Percentiles rank a stretch among this genome's conserved stretches.
Conservation (phyloP, 768 basidiomycete genomes). For the Suillus ampliporus region DNA sequence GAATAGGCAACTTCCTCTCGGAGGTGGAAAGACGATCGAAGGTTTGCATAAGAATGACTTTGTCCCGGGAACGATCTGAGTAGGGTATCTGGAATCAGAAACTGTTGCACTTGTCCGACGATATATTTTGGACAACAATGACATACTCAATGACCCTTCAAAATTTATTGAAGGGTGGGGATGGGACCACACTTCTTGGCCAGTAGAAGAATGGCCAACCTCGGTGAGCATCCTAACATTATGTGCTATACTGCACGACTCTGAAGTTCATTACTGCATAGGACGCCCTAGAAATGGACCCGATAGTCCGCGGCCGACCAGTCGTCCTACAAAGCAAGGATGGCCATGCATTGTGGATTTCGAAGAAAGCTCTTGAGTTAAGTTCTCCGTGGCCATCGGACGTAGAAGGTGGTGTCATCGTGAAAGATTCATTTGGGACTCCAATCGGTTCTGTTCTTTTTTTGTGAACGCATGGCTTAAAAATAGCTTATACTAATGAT, state of each 20-base stretch:
- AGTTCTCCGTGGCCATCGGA: conserved; percentile 68
- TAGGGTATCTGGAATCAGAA: conserved; percentile 43
- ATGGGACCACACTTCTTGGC: conserved; percentile 91
- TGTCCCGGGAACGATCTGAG: not conserved
- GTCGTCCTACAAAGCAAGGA: conserved; percentile 87
- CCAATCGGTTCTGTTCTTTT: conserved; percentile 65
- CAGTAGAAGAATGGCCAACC: conserved; percentile 63
- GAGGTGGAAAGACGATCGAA: conserved; percentile 61
- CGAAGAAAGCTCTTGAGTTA: conserved; percentile 57
- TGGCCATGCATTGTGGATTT: conserved; percentile 90
- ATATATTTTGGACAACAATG: conserved; percentile 63
- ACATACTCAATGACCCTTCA: conserved; percentile 58
- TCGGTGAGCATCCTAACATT: conserved; percentile 52
- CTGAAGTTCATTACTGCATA: conserved; percentile 32
- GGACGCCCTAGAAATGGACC: conserved; percentile 76
- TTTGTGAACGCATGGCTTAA: conserved; percentile 7
- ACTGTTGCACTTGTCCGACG: conserved; percentile 64
- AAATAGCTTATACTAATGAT: conserved; percentile 13
- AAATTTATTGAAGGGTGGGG: conserved; percentile 81
- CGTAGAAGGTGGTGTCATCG: conserved; percentile 82
- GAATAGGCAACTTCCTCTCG: conserved; percentile 64
- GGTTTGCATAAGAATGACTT: conserved; percentile 42
- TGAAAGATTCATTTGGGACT: conserved; percentile 65
- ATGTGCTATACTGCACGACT: not conserved
- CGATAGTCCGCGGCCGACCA: conserved; percentile 67